Evolutionary conservation across 2,329 filamentous ascomycete species (phyloP), one percentile per base, ranked within the genome.

Genomic region (Myriosclerotinia scirpicola): DNA sequence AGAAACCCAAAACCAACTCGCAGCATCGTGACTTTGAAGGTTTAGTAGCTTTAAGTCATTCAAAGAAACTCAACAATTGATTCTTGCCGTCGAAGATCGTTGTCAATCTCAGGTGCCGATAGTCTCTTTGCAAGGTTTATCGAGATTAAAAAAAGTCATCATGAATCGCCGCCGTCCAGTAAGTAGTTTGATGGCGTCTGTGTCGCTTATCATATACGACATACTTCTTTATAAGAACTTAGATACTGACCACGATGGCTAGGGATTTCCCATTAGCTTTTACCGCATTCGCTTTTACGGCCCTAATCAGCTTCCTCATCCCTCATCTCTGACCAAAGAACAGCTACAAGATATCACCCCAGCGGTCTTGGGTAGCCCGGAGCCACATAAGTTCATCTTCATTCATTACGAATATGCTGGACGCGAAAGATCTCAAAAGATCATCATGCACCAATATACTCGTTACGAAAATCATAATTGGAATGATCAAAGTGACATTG

Each of bases 381-480:
- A 60, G 30, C 56, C 56, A 5, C 56, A 60, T 17, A 60, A 60
- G 2, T 60, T 50, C 14, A 38, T 60, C 6, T 9, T 38, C 8
- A 14, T 60, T 4, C 56, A 60, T 12, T 60, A 38, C 12, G 17
- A 17, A 17, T 12, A 38, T 0, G 14, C 14, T 12, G 14, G n/a
- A 8, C 0, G 1, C 34, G 0, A 1, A 36, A 48, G 5, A 17
- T 50, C 56, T 17, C 36, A 50, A 12, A 26, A 60, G 11, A 60
- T 60, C n/a, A 36, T 60, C 5, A 60, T 60, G 30, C 56, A 60
- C 46, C 44, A n/a, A 7, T 60, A 50, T 4, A 7, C 5, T 9
- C 8, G 20, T 11, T 14, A 36, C 8, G 2, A 1, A 20, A 6
- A 7, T 4, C 56, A 60, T 14, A 8, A 60, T 20, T 60, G 56